Percentiles rank a stretch among this genome's conserved stretches.
These are phyloP conservation scores for Lactuca sativa DNA, from an alignment of 129 eudicot genomes.

Conservation along the genomic window DNA sequence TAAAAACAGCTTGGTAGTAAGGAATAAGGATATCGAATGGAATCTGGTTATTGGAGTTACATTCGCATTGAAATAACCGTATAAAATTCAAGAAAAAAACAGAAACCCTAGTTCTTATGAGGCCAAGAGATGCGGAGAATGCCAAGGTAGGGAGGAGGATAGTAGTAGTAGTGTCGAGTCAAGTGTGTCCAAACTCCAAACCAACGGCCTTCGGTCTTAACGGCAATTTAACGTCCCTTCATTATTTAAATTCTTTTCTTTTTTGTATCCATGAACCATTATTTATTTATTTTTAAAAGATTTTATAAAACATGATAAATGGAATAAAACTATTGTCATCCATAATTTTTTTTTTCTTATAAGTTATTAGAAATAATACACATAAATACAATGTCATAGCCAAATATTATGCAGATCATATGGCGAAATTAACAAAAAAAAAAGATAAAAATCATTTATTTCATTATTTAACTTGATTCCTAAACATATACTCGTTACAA, in stretches of 20 bases:
- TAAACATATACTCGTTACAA: neutral
- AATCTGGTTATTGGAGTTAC: slow-evolving; percentile 5
- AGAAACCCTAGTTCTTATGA: slow-evolving; percentile 18
- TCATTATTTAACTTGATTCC: neutral
- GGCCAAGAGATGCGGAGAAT: slow-evolving; percentile 27
- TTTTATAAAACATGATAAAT: neutral
- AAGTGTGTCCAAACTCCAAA: neutral
- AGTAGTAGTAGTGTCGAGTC: neutral
- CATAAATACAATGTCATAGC: too few relatives aligned
- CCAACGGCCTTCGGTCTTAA: slow-evolving; percentile 30
- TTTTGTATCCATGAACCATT: neutral
- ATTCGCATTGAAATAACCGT: slow-evolving; percentile 26
- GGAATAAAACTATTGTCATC: neutral
- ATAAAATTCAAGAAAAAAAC: slow-evolving; percentile 9
- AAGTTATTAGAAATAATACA: neutral
- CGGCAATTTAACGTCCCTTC: slow-evolving; percentile 12
- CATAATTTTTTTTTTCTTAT: neutral
- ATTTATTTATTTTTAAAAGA: too few relatives aligned
- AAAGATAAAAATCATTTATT: too few relatives aligned
- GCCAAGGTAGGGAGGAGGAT: slow-evolving; percentile 9
- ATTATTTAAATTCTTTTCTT: neutral
- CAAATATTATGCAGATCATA: too few relatives aligned
- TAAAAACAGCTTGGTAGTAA: neutral
- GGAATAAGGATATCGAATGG: neutral
- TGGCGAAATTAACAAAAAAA: neutral